phyloP scores from a whole-genome alignment of 139 green algal species.

The Picochlorum sp. region DNA sequence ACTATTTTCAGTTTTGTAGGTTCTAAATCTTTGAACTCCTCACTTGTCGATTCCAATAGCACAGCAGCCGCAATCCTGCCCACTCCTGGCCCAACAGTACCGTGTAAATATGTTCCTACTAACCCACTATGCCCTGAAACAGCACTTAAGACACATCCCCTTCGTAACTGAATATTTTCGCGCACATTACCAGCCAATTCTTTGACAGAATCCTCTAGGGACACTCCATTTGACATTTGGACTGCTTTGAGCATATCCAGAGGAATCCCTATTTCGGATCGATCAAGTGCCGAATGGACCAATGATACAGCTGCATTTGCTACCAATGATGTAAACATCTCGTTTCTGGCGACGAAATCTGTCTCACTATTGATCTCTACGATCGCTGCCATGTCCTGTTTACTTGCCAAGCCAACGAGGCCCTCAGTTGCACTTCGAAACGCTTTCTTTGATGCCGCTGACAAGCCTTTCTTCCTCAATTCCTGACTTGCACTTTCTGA shows the following conservation, averaged over 20 bases:
- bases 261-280: background rate
- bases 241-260: background rate
- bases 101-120: conserved; percentile 58
- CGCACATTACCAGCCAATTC: conserved; percentile 51
- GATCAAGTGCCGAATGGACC: conserved; percentile 2
- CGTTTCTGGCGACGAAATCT: conserved; percentile 84
- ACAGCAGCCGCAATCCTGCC: conserved; percentile 44
- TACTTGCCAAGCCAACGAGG: conserved; percentile 54
- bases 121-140: conserved; percentile 9
- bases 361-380: conserved; percentile 89
- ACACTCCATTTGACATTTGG: background rate
- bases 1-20: background rate
- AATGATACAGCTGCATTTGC: conserved; percentile 40
- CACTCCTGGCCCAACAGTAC: conserved; percentile 23
- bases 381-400: conserved; percentile 9
- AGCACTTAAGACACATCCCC: conserved; percentile 30
- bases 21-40: background rate
- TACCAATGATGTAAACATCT: conserved; percentile 65
- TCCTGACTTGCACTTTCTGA: conserved; percentile 39
- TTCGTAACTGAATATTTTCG: conserved; percentile 71
- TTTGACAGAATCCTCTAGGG: conserved; percentile 39
- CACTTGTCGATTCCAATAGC: conserved; percentile 7
- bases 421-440: conserved; percentile 69
- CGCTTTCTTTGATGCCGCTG: conserved; percentile 80
- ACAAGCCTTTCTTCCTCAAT: conserved; percentile 72